These are phyloP conservation scores for Olyra latifolia DNA, from an alignment of 176 grass and related monocot genomes.

Conservation along the genomic window DNA sequence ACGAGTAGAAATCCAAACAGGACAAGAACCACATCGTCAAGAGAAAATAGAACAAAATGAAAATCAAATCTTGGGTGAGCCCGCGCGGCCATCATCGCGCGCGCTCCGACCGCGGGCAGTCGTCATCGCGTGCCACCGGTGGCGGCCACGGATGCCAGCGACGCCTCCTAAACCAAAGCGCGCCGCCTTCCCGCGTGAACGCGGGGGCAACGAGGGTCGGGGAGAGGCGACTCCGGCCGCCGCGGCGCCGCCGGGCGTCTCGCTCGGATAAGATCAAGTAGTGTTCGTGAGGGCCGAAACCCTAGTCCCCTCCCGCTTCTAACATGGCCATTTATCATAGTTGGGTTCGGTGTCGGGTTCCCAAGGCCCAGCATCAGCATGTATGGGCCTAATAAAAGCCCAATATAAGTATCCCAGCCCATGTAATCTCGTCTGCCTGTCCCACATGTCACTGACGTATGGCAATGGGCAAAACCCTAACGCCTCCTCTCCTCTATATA, in stretches of 20 bases:
- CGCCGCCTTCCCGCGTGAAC: constrained; percentile 28
- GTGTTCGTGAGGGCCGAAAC: constrained; percentile 40
- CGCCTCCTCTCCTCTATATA: too few species aligned
- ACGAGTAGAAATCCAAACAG: neutral
- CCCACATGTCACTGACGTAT: too few species aligned
- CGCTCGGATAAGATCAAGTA: constrained; percentile 61
- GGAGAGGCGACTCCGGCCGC: constrained; percentile 25
- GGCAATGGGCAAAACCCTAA: too few species aligned
- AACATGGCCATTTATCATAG: constrained; percentile 7
- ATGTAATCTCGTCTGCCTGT: too few species aligned
- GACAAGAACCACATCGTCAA: neutral
- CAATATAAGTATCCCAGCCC: too few species aligned
- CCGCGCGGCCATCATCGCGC: constrained; percentile 51
- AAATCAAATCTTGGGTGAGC: constrained; percentile 16
- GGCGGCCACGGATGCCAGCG: neutral
- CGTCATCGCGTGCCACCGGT: constrained; percentile 40
- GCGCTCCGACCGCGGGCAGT: constrained; percentile 52
- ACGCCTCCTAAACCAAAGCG: neutral
- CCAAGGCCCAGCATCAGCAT: neutral
- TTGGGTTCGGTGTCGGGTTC: too few species aligned
- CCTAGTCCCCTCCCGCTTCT: neutral
- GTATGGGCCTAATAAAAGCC: too few species aligned
- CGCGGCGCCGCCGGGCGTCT: constrained; percentile 23
- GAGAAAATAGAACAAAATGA: neutral
- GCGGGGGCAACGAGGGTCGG: neutral